Percentiles rank a stretch among this genome's conserved stretches.
These are phyloP conservation scores for Alternaria metachromatica DNA, from an alignment of 2,329 filamentous ascomycete genomes.

Conservation along the genomic window DNA sequence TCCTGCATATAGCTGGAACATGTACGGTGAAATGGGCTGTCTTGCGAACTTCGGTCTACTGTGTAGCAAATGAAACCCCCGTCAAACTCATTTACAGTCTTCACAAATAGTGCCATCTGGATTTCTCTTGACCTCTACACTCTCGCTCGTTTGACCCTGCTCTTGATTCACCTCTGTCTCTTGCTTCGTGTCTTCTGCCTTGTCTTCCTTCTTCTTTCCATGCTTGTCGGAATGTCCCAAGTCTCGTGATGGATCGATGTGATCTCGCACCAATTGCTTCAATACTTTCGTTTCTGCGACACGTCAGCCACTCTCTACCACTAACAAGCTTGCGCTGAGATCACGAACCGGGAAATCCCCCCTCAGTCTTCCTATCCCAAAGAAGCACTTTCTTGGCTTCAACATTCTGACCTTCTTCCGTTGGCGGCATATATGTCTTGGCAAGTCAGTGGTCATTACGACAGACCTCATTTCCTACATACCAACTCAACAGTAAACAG, in stretches of 20 bases:
- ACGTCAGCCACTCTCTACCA: neutral
- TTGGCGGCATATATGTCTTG: constrained; percentile 32
- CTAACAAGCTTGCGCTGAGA: too few relatives aligned
- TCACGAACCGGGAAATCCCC: constrained; percentile 76
- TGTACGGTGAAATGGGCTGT: neutral
- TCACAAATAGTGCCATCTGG: constrained; percentile 47
- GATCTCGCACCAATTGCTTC: constrained; percentile 82
- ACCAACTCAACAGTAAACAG: constrained; percentile 77
- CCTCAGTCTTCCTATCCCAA: constrained; percentile 88
- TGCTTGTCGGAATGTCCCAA: constrained; percentile 71
- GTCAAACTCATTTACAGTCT: constrained; percentile 39
- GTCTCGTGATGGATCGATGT: constrained; percentile 77
- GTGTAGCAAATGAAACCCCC: neutral
- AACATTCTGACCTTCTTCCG: constrained; percentile 10
- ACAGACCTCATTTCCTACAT: neutral
- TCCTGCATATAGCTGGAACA: too few relatives aligned
- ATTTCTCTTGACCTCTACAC: constrained; percentile 35
- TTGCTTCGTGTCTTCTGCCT: constrained; percentile 5
- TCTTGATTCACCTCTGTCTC: neutral
- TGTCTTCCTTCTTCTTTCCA: constrained; percentile 44
- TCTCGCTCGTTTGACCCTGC: neutral
- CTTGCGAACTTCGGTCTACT: neutral
- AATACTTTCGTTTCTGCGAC: constrained; percentile 80
- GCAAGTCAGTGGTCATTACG: neutral
- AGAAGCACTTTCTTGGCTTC: constrained; percentile 63